These are phyloP conservation scores for Pseudogymnoascus sp. DNA, from an alignment of 2,329 filamentous ascomycete species.

Conservation along the genomic window DNA sequence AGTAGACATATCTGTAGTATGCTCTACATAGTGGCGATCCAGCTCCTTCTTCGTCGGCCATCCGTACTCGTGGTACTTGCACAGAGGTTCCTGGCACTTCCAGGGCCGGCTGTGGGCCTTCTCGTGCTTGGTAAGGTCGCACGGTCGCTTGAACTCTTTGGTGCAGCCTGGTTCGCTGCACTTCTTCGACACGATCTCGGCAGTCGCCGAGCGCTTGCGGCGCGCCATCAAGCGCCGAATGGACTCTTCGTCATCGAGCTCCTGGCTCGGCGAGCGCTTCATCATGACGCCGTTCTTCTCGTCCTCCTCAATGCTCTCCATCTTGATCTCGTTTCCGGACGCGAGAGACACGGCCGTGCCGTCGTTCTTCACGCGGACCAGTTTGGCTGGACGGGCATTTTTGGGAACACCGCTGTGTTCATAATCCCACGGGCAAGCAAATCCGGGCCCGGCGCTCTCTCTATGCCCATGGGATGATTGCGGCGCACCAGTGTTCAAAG, in stretches of 20 bases:
- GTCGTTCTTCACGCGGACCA: slow-evolving; percentile 73
- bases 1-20: too few relatives aligned
- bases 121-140: slow-evolving; percentile 94
- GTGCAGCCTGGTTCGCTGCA: slow-evolving; percentile 69
- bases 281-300: slow-evolving; percentile 41
- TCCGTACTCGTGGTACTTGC: slow-evolving; percentile 83
- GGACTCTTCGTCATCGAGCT: slow-evolving; percentile 69
- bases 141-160: slow-evolving; percentile 94
- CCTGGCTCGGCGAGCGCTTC: slow-evolving; percentile 59
- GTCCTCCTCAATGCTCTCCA: slow-evolving; percentile 45
- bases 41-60: slow-evolving; percentile 98
- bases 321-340: slow-evolving; percentile 55
- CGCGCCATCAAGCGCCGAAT: slow-evolving; percentile 90
- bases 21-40: slow-evolving; percentile 87
- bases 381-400: slow-evolving; percentile 73
- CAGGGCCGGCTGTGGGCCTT: slow-evolving; percentile 95
- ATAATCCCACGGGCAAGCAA: slow-evolving; percentile 20
- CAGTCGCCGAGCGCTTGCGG: slow-evolving; percentile 84
- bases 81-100: slow-evolving; percentile 76
- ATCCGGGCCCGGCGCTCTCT: not conserved
- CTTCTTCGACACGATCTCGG: slow-evolving; percentile 70
- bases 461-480: not conserved
- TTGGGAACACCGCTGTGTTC: slow-evolving; percentile 73
- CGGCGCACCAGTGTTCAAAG: too few relatives aligned
- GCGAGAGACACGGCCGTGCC: slow-evolving; percentile 72